Conservation (phyloP, 177 flowering plant species). For the Vitis hybrid region DNA sequence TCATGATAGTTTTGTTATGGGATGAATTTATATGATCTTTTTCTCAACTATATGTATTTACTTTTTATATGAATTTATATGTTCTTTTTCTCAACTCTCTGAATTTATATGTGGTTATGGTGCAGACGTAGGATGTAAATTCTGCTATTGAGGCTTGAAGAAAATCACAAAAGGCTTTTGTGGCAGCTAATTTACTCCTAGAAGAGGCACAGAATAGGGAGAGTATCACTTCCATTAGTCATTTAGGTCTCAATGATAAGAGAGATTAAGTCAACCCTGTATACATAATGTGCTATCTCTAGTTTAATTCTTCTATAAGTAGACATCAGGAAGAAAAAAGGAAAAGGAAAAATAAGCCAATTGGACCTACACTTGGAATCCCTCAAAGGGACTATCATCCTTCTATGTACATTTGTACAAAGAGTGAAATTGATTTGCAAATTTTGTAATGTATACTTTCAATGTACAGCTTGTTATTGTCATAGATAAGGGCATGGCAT, state of each 20-base stretch:
- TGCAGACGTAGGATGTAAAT: conserved; percentile 59
- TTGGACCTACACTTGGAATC: conserved; percentile 7
- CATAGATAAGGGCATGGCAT: conserved; percentile 11
- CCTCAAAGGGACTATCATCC: conserved; percentile 10
- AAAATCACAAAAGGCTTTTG: conserved; percentile 55
- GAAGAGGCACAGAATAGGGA: conserved; percentile 36
- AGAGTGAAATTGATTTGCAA: conserved; percentile 23
- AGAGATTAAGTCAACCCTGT: conserved; percentile 24
- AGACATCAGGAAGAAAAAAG: conserved; percentile 1
- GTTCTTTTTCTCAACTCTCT: too few relatives aligned
- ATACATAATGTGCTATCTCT: conserved; percentile 10
- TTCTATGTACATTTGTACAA: conserved; percentile 38
- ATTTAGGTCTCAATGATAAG: conserved; percentile 23
- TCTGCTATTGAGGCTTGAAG: conserved; percentile 75
- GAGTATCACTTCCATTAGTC: conserved; percentile 40
- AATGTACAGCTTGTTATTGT: conserved; percentile 16
- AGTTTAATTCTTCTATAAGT: conserved; percentile 12
- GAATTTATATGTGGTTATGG: background rate
- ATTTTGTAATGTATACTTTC: conserved; percentile 26
- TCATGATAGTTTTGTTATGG: too few relatives aligned
- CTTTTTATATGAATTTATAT: too few relatives aligned
- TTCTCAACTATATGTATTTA: too few relatives aligned
- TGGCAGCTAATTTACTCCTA: conserved; percentile 36
- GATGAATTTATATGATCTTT: too few relatives aligned
- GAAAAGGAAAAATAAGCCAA: conserved; percentile 3